Evolutionary conservation across 2,329 filamentous ascomycete genomes (phyloP), one percentile per base, ranked within the genome.

Genomic region (Nothopassalora personata): DNA sequence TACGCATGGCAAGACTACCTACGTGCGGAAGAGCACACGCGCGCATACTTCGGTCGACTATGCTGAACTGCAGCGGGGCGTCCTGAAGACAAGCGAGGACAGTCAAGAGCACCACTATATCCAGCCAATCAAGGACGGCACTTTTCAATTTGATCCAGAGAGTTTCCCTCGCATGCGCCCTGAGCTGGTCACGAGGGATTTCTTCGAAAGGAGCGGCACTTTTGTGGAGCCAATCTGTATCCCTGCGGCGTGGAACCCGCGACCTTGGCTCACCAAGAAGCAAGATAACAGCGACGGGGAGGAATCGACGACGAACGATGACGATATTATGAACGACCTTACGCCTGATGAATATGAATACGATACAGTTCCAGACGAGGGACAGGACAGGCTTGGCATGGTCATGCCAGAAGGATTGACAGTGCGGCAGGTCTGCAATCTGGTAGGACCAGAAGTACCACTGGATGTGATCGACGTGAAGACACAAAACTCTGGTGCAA

Each of bases 381-480:
- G 84, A 18, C 85, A 87, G 70, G 86, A 88, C 69, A 79, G 79
- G 59, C 74, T 88, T 27, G 86, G 84, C 64, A 88, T 88, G 86
- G 82, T 88, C 28, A 86, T 88, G 62, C 86, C 86, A 2, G 75
- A 82, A 63, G 81, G 81, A 33, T 74, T 88, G 48, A 88, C 84
- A 1, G 85, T 88, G 31, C 80, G 83, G 31, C 77, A 81, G 54
- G 85, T 88, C 23, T 81, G 82, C 47, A 82, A 88, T 63, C 75
- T 88, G 30, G 86, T 86, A 63, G 86, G 86, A 0, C 79, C 80
- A 4, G 82, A 85, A 48, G 83, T 85, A 67, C 78, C 79, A 48
- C 78, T 87, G 7, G 84, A 86, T 58, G 85, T 88, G 33, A 87
- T 88, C 56, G 85, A 88, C 69, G 86, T 88, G 60, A 87, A 88